phyloP scores from a whole-genome alignment of 306 rosid genomes.

The Begonia masoniana region DNA sequence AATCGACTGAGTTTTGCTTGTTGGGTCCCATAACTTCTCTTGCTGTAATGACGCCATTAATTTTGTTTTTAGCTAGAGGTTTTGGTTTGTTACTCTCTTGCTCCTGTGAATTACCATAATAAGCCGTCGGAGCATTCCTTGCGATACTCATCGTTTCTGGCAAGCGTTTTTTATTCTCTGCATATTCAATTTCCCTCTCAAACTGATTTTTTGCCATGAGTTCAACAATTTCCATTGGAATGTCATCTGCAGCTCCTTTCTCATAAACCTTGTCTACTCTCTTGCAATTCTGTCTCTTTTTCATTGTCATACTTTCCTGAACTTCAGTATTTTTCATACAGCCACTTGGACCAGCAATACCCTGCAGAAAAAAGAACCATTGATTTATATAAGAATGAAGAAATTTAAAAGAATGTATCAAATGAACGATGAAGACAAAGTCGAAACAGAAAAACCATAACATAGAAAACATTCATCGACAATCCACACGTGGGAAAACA shows the following conservation, averaged over 20 bases:
- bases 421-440: background rate
- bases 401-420: no score
- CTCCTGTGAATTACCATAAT: conserved; percentile 22
- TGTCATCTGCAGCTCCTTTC: conserved; percentile 54
- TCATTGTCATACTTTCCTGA: conserved; percentile 22
- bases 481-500: no score
- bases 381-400: no score
- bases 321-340: conserved; percentile 26
- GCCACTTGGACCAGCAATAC: conserved; percentile 30
- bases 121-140: conserved; percentile 28
- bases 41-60: no score
- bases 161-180: conserved; percentile 22
- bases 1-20: conserved; percentile 37
- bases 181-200: conserved; percentile 61
- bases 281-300: conserved; percentile 28
- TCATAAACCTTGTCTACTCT: conserved; percentile 20
- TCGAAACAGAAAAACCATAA: background rate
- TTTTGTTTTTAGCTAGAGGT: conserved; percentile 25
- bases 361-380: conserved; percentile 29
- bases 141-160: conserved; percentile 27
- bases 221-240: conserved; percentile 93
- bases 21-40: conserved; percentile 31
- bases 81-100: conserved; percentile 31
- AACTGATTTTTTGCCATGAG: conserved; percentile 80
- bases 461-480: background rate